Conservation (phyloP, 2,329 filamentous ascomycete genomes). For the Sclerotinia sclerotiorum region DNA sequence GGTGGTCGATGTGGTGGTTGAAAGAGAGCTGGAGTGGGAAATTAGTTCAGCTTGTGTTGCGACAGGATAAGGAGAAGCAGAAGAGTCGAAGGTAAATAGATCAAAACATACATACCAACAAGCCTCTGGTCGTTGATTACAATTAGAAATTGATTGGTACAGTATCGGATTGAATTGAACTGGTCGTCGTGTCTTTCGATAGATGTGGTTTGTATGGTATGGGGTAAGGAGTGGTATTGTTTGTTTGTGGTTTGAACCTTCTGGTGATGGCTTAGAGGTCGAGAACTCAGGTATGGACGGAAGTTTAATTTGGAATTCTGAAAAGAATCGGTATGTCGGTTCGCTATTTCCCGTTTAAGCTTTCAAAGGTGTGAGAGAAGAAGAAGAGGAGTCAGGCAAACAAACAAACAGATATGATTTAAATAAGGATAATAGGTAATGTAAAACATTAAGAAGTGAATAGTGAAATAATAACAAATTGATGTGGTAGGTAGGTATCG, state of each 20-base stretch:
- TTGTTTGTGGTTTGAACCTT: not conserved
- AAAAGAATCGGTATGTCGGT: conserved; percentile 14
- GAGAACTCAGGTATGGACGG: conserved; percentile 3
- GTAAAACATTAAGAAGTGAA: not conserved
- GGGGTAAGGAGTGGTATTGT: conserved; percentile 16
- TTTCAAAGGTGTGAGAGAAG: not conserved
- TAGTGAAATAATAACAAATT: not conserved
- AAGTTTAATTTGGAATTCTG: conserved; percentile 19
- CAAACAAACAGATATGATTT: not conserved
- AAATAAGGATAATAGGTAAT: no score
- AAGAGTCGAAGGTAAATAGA: not conserved
- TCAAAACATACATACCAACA: conserved; percentile 16
- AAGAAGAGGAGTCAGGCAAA: not conserved
- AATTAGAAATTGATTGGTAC: conserved; percentile 4
- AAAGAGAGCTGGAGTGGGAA: conserved; percentile 12
- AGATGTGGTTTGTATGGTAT: not conserved
- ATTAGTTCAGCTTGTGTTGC: conserved; percentile 18
- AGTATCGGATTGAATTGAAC: not conserved
- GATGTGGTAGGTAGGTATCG: not conserved
- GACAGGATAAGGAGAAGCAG: conserved; percentile 16
- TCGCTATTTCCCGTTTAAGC: conserved; percentile 17
- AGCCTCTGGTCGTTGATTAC: not conserved
- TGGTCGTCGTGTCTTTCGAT: not conserved
- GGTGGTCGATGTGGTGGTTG: not conserved
- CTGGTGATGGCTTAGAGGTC: conserved; percentile 8